Percentiles rank a stretch among this genome's conserved stretches.
phyloP scores from a whole-genome alignment of 179 eudicot species.

The Sideroxylon spinosum region DNA sequence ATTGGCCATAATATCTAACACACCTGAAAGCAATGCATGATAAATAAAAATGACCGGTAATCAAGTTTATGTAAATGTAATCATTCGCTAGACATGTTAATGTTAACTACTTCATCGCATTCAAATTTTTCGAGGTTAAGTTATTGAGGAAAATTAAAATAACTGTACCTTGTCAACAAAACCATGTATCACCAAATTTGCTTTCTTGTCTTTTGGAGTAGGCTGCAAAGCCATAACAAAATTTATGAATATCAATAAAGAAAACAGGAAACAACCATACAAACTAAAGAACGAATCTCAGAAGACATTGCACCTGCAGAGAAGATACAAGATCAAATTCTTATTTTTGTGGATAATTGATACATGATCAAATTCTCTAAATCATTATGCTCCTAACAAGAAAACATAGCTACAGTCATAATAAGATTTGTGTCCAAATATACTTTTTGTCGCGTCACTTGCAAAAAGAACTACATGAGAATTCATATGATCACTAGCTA shows the following conservation, averaged over 20 bases:
- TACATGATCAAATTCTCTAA: not conserved
- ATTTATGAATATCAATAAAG: slow-evolving; percentile 4
- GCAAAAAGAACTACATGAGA: not conserved
- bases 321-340: not conserved
- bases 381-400: not conserved
- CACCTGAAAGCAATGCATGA: not conserved
- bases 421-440: not conserved
- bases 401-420: not conserved
- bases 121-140: not conserved
- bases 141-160: not conserved
- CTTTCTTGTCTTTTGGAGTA: slow-evolving; percentile 81
- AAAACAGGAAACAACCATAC: not conserved
- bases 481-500: not conserved
- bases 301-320: slow-evolving; percentile 1
- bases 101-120: slow-evolving; percentile 9
- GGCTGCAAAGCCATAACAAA: slow-evolving; percentile 24
- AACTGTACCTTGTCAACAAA: slow-evolving; percentile 65
- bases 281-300: not conserved
- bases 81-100: not conserved
- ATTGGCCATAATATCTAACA: not conserved
- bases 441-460: not conserved
- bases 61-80: not conserved
- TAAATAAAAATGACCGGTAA: not conserved
- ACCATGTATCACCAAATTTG: slow-evolving; percentile 72
- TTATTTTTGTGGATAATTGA: not conserved